phyloP scores from a whole-genome alignment of 2,329 filamentous ascomycete genomes.

The Bipolaris sorokiniana region DNA sequence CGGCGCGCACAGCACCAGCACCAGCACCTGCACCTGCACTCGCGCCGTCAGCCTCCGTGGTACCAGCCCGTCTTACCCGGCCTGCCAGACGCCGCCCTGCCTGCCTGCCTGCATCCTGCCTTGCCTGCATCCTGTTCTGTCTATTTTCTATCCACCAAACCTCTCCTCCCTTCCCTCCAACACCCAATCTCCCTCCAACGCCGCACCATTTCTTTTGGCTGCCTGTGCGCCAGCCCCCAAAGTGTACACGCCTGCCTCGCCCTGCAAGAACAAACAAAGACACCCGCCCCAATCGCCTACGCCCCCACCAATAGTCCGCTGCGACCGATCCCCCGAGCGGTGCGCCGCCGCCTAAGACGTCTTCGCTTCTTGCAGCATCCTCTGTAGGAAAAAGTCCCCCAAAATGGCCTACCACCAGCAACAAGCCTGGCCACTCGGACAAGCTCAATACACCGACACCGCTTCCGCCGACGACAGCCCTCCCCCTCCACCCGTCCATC shows the following conservation, averaged over 20 bases:
- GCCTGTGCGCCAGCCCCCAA: background rate
- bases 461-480: slow-evolving; percentile 32
- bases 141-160: background rate
- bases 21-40: background rate
- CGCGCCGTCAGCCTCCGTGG: slow-evolving; percentile 23
- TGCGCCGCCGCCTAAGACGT: slow-evolving; percentile 15
- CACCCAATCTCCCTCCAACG: background rate
- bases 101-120: background rate
- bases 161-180: background rate
- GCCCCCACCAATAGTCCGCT: slow-evolving; percentile 12
- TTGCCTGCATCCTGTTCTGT: slow-evolving; percentile 3
- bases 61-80: slow-evolving; percentile 20
- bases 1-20: slow-evolving; percentile 2
- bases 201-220: background rate
- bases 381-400: slow-evolving; percentile 9
- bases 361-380: slow-evolving; percentile 15
- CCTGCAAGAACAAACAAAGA: slow-evolving; percentile 12
- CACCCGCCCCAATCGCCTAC: background rate
- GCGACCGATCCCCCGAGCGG: slow-evolving; percentile 18
- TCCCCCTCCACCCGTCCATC: slow-evolving; percentile 45
- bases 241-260: background rate
- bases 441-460: slow-evolving; percentile 26
- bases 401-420: slow-evolving; percentile 33
- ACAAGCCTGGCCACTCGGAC: slow-evolving; percentile 30
- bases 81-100: slow-evolving; percentile 8